Conservation (phyloP, 2,329 filamentous ascomycete genomes). For the Botryotinia calthae region DNA sequence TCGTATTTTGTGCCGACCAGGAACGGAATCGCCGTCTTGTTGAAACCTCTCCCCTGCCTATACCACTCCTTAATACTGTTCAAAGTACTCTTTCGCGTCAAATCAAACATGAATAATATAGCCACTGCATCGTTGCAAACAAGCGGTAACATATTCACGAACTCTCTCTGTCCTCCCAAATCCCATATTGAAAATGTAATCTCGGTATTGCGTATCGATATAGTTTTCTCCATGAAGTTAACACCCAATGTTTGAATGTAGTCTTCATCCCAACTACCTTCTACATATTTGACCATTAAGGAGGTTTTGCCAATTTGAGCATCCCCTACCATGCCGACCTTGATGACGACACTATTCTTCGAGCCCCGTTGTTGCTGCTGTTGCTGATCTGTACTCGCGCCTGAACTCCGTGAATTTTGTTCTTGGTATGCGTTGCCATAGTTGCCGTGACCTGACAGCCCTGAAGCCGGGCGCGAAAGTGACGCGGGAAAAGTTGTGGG, state of each 20-base stretch:
- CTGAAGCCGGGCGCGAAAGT: slow-evolving; percentile 39
- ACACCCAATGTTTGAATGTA: slow-evolving; percentile 98
- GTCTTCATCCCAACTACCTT: slow-evolving; percentile 99
- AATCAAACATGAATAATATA: slow-evolving; percentile 99
- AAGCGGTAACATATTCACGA: slow-evolving; percentile 99
- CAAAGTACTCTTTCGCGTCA: slow-evolving; percentile 95
- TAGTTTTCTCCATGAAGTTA: slow-evolving; percentile 99
- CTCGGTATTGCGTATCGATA: slow-evolving; percentile 97
- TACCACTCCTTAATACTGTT: slow-evolving; percentile 99
- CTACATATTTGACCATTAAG: slow-evolving; percentile 99
- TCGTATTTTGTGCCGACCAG: slow-evolving; percentile 98
- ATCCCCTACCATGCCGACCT: slow-evolving; percentile 99
- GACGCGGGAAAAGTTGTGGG: slow-evolving; percentile 37
- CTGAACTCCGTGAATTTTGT: slow-evolving; percentile 35
- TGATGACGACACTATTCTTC: slow-evolving; percentile 84
- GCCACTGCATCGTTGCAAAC: slow-evolving; percentile 99
- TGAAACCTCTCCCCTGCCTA: slow-evolving; percentile 93
- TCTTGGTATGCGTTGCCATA: slow-evolving; percentile 38
- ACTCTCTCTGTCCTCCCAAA: slow-evolving; percentile 93
- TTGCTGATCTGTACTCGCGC: slow-evolving; percentile 23
- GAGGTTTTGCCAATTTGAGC: slow-evolving; percentile 99
- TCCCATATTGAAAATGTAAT: slow-evolving; percentile 99
- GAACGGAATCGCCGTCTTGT: slow-evolving; percentile 99
- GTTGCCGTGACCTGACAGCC: slow-evolving; percentile 37
- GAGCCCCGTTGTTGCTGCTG: slow-evolving; percentile 30